Base-by-base conservation (phyloP, 1,284 basidiomycete genomes). In the Mycena citricolor region DNA sequence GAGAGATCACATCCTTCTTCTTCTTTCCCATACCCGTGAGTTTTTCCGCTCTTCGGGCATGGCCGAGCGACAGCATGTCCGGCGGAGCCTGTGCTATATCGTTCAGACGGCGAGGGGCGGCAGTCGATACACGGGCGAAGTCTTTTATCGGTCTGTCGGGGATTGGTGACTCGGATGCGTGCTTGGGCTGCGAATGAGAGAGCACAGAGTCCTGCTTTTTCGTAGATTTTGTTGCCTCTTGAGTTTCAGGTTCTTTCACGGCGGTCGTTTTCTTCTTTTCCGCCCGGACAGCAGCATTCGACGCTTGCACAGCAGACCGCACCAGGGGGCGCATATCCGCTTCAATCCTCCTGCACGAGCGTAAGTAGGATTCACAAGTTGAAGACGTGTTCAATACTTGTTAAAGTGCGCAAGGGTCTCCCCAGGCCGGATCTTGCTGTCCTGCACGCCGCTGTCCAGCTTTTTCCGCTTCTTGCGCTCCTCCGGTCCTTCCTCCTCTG, bases 351-450 rank as follows among this genome's bases (percentile, higher is more conserved):
- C 86, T 87, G 45, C 10, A 40, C 7, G 24, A 17, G 4, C 21
- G 13, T 39, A 21, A 16, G 1, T 34, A 24, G 4, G 28, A 39
- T 38, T n/a, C 25, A 29, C 32, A 24, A 30, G 12, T 22, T 32
- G 28, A 26, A 32, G 14, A 30, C 11, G 47, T 32, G 8, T 3
- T 1, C 5, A 8, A 66, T 78, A 85, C 86, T 77, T 70, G 59
- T 86, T 84, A 60, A 87, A 89, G 65, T 87, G 81, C 37, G 74
- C 70, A 39, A 88, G 70, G 1, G 84, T 80, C 62, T 89, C 86
- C 32, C 82, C 79, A 2, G 79, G 76, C 49, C 73, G 68, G 28
- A 87, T 86, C 39, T 59, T 67, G n/a, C 83, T 47, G 22, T 42
- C 56, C 31, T 34, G 37, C 54, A 46, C 57, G 48, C 58, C 51